phyloP scores from a whole-genome alignment of 2,329 filamentous ascomycete genomes.

The Exutisphaerella laricina region DNA sequence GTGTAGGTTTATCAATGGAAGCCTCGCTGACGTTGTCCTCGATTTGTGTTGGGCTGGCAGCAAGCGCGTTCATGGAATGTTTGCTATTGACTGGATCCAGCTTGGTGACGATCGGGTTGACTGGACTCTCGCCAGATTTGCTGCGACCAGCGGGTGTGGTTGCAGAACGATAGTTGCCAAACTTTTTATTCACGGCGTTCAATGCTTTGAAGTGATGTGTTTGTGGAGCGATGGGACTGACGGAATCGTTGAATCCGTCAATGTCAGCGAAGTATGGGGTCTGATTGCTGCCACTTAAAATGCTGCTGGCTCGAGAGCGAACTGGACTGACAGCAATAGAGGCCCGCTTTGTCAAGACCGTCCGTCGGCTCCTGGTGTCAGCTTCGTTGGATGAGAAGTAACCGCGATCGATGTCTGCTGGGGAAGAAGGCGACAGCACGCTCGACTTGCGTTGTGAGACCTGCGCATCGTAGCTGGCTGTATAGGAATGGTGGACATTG shows the following conservation, averaged over 20 bases:
- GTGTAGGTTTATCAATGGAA: slow-evolving; percentile 33
- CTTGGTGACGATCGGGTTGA: slow-evolving; percentile 53
- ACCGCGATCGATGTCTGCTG: slow-evolving; percentile 69
- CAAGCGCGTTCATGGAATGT: slow-evolving; percentile 17
- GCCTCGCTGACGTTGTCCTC: slow-evolving; percentile 41
- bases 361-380: slow-evolving; percentile 49
- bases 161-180: slow-evolving; percentile 25
- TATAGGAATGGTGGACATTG: slow-evolving; percentile 21
- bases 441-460: slow-evolving; percentile 30
- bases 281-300: slow-evolving; percentile 12
- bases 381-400: slow-evolving; percentile 90
- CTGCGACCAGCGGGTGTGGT: slow-evolving; percentile 22
- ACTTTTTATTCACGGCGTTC: slow-evolving; percentile 23
- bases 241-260: slow-evolving; percentile 9
- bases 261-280: slow-evolving; percentile 4
- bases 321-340: slow-evolving; percentile 36
- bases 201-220: slow-evolving; percentile 19
- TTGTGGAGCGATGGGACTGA: slow-evolving; percentile 16
- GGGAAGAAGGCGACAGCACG: slow-evolving; percentile 27
- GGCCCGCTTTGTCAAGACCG: slow-evolving; percentile 66
- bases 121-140: slow-evolving; percentile 35
- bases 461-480: slow-evolving; percentile 20
- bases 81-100: slow-evolving; percentile 46
- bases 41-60: slow-evolving; percentile 19
- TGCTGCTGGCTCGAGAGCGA: slow-evolving; percentile 59